Evolutionary conservation across 2,329 filamentous ascomycete genomes (phyloP), one percentile per base, ranked within the genome.

Genomic region (Neodidymelliopsis sp.): DNA sequence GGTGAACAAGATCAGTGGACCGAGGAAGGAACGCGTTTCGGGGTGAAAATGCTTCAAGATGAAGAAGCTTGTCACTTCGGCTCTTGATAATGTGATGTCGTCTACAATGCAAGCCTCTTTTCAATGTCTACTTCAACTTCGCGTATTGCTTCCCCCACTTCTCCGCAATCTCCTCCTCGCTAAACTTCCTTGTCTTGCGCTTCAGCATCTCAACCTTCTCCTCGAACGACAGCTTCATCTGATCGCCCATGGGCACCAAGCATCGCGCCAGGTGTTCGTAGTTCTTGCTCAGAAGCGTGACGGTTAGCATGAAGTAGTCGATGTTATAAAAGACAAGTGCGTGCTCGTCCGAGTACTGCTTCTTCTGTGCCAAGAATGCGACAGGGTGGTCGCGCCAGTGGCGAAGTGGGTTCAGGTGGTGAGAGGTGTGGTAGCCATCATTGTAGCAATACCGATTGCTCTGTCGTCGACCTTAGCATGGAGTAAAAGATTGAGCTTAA

Each of bases 401-500:
- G 2, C 89, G 84, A 20, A 83, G 80, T 0, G 88, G 89, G 72
- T 91, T 90, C 40, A 91, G 81, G 62, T 91, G 89, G 66, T 91
- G 89, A 13, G 87, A 90, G 6, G 88, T 91, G 72, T 91, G 88
- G 70, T 91, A 91, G 56, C 89, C 89, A 62, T 91, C 89, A 61
- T 92, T 91, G 80, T 87, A 91, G 75, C 87, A 92, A 72, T 87
- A 87, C 25, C 89, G 86, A 70, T 92, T 92, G 72, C 85, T 89
- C 88, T 91, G 60, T 12, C 23, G 7, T 5, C 2, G 11, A 7
- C 2, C 31, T 60, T 29, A 64, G 54, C 10, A 13, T 24, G 9
- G 10, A n/a, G 12, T n/a, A 20, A 12, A 15, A 27, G 4, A 22
- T 16, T 16, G 10, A 18, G 4, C 7, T 13, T 4, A n/a, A 22